Evolutionary conservation across 192 early-diverging fungal genomes (phyloP).

Genomic region (Mortierella hygrophila): DNA sequence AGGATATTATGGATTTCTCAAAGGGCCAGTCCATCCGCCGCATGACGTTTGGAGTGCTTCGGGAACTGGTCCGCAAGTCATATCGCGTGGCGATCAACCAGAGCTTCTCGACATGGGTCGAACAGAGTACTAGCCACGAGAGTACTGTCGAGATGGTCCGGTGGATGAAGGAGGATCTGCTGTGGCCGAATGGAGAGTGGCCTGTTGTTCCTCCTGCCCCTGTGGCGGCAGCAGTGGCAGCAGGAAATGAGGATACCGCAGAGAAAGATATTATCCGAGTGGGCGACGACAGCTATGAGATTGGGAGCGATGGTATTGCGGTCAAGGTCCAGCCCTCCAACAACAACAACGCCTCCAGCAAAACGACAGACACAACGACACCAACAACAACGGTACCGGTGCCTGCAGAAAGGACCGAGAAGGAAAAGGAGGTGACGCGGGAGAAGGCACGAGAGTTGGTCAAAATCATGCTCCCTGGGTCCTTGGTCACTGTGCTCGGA

Average conservation of each 20-base stretch:
- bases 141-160: slow-evolving; percentile 38
- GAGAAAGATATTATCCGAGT: slow-evolving; percentile 3
- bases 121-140: slow-evolving; percentile 38
- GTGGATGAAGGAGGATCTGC: slow-evolving; percentile 54
- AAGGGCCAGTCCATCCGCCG: slow-evolving; percentile 56
- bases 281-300: slow-evolving; percentile 26
- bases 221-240: not conserved
- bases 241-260: not conserved
- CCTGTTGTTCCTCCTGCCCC: slow-evolving; percentile 12
- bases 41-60: slow-evolving; percentile 50
- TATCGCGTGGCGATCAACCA: slow-evolving; percentile 50
- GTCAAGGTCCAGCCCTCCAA: slow-evolving; percentile 11
- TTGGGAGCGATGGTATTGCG: slow-evolving; percentile 33
- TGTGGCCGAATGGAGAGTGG: slow-evolving; percentile 53
- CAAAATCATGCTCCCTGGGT: slow-evolving; percentile 47
- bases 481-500: slow-evolving; percentile 38
- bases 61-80: slow-evolving; percentile 51
- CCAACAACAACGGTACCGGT: not conserved
- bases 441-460: slow-evolving; percentile 48
- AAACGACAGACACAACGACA: not conserved
- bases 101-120: slow-evolving; percentile 48
- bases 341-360: not conserved
- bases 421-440: slow-evolving; percentile 37
- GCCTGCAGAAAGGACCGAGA: slow-evolving; percentile 1
- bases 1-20: slow-evolving; percentile 56